phyloP scores from a whole-genome alignment of 106 monocot genomes.

The Allium fistulosum region DNA sequence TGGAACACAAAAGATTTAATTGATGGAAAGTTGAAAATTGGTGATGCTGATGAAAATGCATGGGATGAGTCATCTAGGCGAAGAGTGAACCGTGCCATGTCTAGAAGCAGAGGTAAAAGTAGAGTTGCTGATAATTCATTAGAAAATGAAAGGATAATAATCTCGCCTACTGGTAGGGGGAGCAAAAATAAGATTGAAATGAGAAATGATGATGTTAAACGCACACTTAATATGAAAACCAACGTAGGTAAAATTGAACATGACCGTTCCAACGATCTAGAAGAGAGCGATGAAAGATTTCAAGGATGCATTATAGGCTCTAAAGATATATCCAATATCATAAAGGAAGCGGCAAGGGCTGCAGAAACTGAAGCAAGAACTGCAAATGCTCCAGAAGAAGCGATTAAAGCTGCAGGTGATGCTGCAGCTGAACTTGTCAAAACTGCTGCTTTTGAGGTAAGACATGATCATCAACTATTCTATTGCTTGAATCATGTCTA shows the following conservation, averaged over 20 bases:
- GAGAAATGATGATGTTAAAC: slow-evolving; percentile 47
- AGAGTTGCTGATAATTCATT: slow-evolving; percentile 36
- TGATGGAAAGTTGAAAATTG: slow-evolving; percentile 38
- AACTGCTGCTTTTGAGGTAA: slow-evolving; percentile 80
- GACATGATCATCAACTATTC: neutral
- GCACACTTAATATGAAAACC: slow-evolving; percentile 21
- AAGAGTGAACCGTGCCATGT: slow-evolving; percentile 29
- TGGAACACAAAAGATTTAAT: slow-evolving; percentile 19
- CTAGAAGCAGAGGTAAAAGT: slow-evolving; percentile 56
- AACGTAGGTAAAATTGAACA: slow-evolving; percentile 13
- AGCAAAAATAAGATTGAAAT: slow-evolving; percentile 23
- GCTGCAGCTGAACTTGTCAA: slow-evolving; percentile 95
- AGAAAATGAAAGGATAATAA: slow-evolving; percentile 51
- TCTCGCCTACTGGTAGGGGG: slow-evolving; percentile 32
- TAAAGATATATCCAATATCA: slow-evolving; percentile 76
- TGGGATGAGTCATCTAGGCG: slow-evolving; percentile 52
- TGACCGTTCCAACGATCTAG: slow-evolving; percentile 8
- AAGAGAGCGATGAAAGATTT: slow-evolving; percentile 64
- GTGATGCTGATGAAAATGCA: slow-evolving; percentile 44
- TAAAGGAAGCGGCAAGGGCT: slow-evolving; percentile 72
- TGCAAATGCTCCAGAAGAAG: slow-evolving; percentile 83
- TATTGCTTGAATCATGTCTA: neutral
- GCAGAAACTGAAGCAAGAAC: slow-evolving; percentile 85
- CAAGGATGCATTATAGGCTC: slow-evolving; percentile 63
- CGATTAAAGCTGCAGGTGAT: slow-evolving; percentile 91